These are phyloP conservation scores for Elaeis oleifera DNA, from an alignment of 202 grass and related monocot genomes.

Conservation along the genomic window DNA sequence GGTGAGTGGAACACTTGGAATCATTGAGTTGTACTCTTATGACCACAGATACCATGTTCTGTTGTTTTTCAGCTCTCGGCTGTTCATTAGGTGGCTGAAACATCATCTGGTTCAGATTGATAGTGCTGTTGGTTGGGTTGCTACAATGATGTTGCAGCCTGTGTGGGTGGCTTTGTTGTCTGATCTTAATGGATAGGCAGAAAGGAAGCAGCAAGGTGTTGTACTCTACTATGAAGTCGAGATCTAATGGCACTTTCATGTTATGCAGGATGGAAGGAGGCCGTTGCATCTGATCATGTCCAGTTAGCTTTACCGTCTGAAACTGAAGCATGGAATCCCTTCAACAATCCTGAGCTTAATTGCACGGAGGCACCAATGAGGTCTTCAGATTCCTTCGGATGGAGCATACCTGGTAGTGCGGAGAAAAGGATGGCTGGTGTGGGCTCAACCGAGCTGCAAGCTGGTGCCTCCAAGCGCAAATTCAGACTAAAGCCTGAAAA, in stretches of 20 bases:
- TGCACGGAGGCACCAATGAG: not conserved
- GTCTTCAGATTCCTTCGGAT: not conserved
- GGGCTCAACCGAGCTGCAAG: not conserved
- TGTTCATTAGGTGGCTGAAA: too few species aligned
- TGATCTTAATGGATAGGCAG: not conserved
- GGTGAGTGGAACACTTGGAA: too few species aligned
- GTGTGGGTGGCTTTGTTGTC: too few species aligned
- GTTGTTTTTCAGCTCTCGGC: too few species aligned
- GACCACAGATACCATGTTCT: too few species aligned
- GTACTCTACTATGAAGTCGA: not conserved
- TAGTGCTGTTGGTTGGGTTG: too few species aligned
- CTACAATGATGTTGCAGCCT: too few species aligned
- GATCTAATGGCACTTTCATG: conserved; percentile 3
- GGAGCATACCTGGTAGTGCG: not conserved
- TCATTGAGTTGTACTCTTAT: too few species aligned
- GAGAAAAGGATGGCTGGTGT: conserved; percentile 2
- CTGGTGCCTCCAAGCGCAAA: conserved; percentile 3
- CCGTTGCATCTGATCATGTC: conserved; percentile 55
- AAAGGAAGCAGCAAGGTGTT: too few species aligned
- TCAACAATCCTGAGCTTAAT: not conserved
- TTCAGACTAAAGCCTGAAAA: conserved; percentile 25
- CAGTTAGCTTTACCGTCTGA: conserved; percentile 48
- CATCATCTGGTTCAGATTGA: too few species aligned
- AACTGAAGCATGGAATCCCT: conserved; percentile 20
- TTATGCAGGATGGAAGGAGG: conserved; percentile 78